Evolutionary conservation across 192 early-diverging fungal species (phyloP).

Genomic region (Rhizophagus prolifer): DNA sequence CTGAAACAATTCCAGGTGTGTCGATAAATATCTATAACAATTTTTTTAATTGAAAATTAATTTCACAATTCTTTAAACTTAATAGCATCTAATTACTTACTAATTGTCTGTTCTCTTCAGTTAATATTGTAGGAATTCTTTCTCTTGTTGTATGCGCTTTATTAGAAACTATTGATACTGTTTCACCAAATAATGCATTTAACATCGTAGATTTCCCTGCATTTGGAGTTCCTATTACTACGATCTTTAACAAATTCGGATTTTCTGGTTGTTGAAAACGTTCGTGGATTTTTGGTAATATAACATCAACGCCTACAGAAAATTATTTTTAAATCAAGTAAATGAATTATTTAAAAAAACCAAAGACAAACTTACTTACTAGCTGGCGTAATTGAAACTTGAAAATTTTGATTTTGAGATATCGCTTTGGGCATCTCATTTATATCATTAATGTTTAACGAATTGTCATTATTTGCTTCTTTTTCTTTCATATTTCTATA

Average conservation of each 20-base stretch:
- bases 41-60: neutral
- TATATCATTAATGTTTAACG: neutral
- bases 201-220: conserved; percentile 78
- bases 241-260: conserved; percentile 59
- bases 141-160: conserved; percentile 73
- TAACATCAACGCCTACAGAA: neutral
- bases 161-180: conserved; percentile 66
- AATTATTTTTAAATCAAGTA: neutral
- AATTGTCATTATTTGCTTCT: neutral
- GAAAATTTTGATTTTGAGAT: neutral
- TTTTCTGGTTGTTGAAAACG: conserved; percentile 53
- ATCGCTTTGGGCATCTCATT: neutral
- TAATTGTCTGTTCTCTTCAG: conserved; percentile 61
- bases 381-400: neutral
- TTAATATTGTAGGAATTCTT: conserved; percentile 57
- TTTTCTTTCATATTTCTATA: neutral
- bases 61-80: neutral
- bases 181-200: conserved; percentile 60
- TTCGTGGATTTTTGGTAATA: neutral
- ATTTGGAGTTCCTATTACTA: conserved; percentile 69
- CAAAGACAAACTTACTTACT: neutral
- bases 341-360: neutral
- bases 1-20: conserved; percentile 59
- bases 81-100: conserved; percentile 31
- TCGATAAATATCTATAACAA: conserved; percentile 50